Percentiles rank a stretch among this genome's conserved stretches.
These are phyloP conservation scores for Dactylellina drechsleri DNA, from an alignment of 2,329 filamentous ascomycete species.

Conservation along the genomic window DNA sequence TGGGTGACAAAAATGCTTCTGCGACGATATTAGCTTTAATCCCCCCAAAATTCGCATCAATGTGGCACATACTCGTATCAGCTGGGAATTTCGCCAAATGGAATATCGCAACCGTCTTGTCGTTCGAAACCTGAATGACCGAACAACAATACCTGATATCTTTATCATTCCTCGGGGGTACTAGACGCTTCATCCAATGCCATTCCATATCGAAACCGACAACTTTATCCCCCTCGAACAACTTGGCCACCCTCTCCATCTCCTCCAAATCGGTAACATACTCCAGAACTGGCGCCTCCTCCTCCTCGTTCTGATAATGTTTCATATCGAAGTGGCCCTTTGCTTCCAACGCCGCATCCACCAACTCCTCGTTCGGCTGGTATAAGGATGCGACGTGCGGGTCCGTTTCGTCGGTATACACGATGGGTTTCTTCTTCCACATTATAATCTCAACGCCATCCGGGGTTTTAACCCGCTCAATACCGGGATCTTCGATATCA, in stretches of 20 bases:
- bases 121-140: conserved; percentile 82
- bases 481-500: conserved; percentile 31
- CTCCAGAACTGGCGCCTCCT: conserved; percentile 72
- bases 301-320: conserved; percentile 30
- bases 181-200: conserved; percentile 64
- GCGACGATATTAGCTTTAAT: conserved; percentile 12
- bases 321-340: conserved; percentile 23
- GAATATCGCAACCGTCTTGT: conserved; percentile 80
- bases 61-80: conserved; percentile 58
- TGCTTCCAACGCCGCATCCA: conserved; percentile 15
- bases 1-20: conserved; percentile 73
- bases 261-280: conserved; percentile 77
- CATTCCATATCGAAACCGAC: conserved; percentile 94
- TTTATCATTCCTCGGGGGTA: conserved; percentile 52
- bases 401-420: conserved; percentile 41
- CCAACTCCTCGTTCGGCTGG: conserved; percentile 15
- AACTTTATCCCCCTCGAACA: conserved; percentile 75
- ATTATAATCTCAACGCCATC: conserved; percentile 34
- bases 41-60: conserved; percentile 59
- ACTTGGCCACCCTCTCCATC: conserved; percentile 73
- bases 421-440: conserved; percentile 46
- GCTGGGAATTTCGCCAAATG: conserved; percentile 70
- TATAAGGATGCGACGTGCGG: conserved; percentile 13
- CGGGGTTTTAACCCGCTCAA: conserved; percentile 43
- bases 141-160: conserved; percentile 70